A percentile compares a stretch with the other conserved stretches of the same genome.
These are phyloP conservation scores for Camelina hispida DNA, from an alignment of 345 rosid species.

Conservation along the genomic window DNA sequence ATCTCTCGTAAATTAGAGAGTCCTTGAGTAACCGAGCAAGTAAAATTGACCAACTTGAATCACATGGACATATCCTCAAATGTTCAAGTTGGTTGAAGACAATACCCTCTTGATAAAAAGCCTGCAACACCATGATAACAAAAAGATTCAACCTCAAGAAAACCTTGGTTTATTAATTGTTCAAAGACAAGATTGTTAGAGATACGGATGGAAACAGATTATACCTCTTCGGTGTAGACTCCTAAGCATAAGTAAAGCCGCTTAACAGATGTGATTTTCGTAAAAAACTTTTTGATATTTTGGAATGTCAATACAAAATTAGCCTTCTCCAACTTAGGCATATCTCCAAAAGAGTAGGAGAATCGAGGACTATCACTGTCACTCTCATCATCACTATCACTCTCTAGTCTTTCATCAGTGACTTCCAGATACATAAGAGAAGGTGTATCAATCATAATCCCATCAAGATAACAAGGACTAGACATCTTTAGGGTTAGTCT, in stretches of 20 bases:
- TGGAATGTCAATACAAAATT: neutral
- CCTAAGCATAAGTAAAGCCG: slow-evolving; percentile 11
- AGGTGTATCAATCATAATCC: neutral
- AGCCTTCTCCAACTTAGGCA: slow-evolving; percentile 21
- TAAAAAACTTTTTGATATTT: neutral
- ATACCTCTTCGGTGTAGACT: neutral
- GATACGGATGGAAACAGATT: neutral
- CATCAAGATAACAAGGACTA: neutral
- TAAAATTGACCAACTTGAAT: neutral
- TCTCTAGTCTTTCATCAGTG: neutral
- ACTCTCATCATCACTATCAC: neutral
- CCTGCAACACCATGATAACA: neutral
- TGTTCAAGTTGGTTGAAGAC: neutral
- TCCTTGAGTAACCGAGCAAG: neutral
- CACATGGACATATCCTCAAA: neutral
- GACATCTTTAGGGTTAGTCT: neutral
- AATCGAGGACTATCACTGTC: neutral
- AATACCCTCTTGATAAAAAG: neutral
- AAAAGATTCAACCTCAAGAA: slow-evolving; percentile 4
- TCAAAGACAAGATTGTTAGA: neutral
- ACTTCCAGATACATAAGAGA: slow-evolving; percentile 17
- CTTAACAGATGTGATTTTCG: slow-evolving; percentile 3
- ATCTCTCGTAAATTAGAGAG: neutral
- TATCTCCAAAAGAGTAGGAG: neutral
- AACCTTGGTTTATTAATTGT: neutral